phyloP scores from a whole-genome alignment of 2,329 filamentous ascomycete genomes.

The Curvularia sp. region DNA sequence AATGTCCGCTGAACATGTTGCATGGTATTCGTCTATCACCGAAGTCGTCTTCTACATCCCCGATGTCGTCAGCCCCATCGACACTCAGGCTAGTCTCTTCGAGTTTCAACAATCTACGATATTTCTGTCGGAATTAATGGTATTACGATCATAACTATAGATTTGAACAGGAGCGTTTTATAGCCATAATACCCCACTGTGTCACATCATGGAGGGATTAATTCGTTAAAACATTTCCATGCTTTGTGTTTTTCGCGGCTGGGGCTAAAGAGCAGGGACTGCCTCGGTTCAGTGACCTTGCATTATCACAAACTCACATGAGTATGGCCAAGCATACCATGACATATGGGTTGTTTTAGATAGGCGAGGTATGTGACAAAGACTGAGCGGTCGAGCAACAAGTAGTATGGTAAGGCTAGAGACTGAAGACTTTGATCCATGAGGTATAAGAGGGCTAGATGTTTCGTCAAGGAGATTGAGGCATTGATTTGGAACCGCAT shows the following conservation, averaged over 20 bases:
- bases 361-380: neutral
- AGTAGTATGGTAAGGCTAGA: neutral
- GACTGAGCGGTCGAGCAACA: neutral
- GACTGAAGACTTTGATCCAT: neutral
- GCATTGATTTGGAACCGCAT: neutral
- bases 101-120: neutral
- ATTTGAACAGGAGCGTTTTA: neutral
- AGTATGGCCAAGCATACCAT: neutral
- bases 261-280: neutral
- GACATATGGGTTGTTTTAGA: neutral
- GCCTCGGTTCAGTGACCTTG: neutral
- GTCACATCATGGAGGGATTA: neutral
- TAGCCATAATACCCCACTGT: neutral
- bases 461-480: neutral
- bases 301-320: neutral
- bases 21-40: neutral
- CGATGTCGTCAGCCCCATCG: neutral
- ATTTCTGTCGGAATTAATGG: neutral
- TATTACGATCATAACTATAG: neutral
- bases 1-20: neutral
- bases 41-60: neutral
- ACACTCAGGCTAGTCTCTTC: neutral
- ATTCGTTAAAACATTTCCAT: neutral
- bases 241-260: neutral
- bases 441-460: neutral